Base-by-base conservation (phyloP, 2,329 filamentous ascomycete genomes). In the Aspergillus hiratsukae region DNA sequence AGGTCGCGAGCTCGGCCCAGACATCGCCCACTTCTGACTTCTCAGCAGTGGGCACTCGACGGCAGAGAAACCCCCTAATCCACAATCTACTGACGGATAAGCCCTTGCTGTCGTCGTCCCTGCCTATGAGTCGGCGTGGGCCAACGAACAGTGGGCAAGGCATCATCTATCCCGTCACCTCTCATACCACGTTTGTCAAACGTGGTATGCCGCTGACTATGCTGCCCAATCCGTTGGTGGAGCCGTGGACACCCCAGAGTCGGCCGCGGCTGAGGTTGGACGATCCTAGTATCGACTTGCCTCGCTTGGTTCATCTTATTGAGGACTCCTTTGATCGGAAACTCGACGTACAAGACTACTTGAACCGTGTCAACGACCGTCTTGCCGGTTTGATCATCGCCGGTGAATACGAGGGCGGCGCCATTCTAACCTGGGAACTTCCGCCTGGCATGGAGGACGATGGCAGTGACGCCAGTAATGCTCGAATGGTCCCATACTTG, bases 31-130 rank as follows among this genome's bases (percentile, higher is more conserved):
- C 58, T 3, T 57, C 69, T 27, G 72, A 75, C 53, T 61, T 71
- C 8, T 75, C 78, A 5, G 78, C 80, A 51, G 78, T 85, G 57
- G 78, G 78, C 56, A 85, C 82, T 53, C 79, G 82, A 71, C 76
- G 81, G 72, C 82, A 85, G 56, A 83, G 83, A 67, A 99, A 99
- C 66, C 91, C 92, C 0, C 79, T 99, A 1, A 94, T 99, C 48
- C 91, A 99, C 74, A 97, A 97, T 66, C 84, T 99, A 1, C 82
- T 99, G 9, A 99, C 94, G 1, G 94, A 99, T 75, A 95, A 96
- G 67, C 93, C 94, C 0, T 83, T 92, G 14, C 88, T 91, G 62
- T 97, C 94, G 1, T 94, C 94, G 1, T 99, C 94, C 0, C 79
- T 99, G 0, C 94, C 94, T 0, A 81, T 86, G 6, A 83, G 86